A percentile compares a stretch with the other conserved stretches of the same genome.
Conservation (phyloP, 2,329 filamentous ascomycete genomes). For the Aspergillus flavus region DNA sequence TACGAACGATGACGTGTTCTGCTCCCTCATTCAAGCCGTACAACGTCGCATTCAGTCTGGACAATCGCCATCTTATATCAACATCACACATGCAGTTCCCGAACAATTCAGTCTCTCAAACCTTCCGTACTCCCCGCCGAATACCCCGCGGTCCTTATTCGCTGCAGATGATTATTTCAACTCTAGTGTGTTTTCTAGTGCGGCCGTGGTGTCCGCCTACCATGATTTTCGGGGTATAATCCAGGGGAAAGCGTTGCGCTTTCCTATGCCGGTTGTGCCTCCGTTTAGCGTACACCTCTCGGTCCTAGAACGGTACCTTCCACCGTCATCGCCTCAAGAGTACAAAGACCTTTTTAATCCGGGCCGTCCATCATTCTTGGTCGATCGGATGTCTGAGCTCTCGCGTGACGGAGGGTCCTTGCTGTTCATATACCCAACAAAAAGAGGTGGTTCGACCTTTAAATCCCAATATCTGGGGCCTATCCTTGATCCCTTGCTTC, state of each 20-base stretch:
- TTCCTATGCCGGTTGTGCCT: conserved; percentile 60
- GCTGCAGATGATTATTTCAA: conserved; percentile 64
- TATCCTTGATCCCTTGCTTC: conserved; percentile 62
- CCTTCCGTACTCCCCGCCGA: conserved; percentile 64
- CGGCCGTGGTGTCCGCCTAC: conserved; percentile 61
- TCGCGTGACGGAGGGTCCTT: conserved; percentile 60
- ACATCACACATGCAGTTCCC: conserved; percentile 65
- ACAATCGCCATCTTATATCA: conserved; percentile 59
- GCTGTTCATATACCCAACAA: conserved; percentile 65
- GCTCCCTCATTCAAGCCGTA: conserved; percentile 57
- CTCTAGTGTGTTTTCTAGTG: conserved; percentile 62
- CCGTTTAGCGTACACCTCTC: conserved; percentile 63
- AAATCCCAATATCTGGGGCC: conserved; percentile 62
- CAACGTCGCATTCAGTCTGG: conserved; percentile 54
- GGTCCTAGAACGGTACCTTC: conserved; percentile 67
- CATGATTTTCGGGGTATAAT: conserved; percentile 56
- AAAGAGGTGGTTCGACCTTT: conserved; percentile 59
- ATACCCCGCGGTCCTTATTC: conserved; percentile 54
- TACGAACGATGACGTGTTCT: conserved; percentile 50
- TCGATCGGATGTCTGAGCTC: conserved; percentile 63
- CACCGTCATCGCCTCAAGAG: conserved; percentile 61
- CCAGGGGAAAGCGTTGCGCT: conserved; percentile 42
- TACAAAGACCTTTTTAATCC: conserved; percentile 61
- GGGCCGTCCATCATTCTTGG: conserved; percentile 58
- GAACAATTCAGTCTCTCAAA: conserved; percentile 64